Percentiles rank a stretch among this genome's conserved stretches.
Evolutionary conservation across 805 yeast genomes (phyloP).

Genomic region (Pichia cabralensis): DNA sequence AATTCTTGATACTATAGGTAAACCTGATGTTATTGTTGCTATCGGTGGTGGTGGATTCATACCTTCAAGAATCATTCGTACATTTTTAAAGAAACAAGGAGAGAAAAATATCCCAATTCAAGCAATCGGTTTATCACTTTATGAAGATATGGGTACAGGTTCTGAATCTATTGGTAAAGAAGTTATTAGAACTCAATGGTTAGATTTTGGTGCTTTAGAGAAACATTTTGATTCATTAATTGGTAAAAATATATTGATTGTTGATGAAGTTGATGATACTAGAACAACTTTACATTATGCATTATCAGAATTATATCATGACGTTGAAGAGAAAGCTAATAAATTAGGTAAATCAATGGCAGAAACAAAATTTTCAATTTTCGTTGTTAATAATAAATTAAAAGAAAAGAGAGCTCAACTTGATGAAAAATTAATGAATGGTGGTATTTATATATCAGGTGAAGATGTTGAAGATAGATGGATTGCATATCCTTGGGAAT

Average conservation of each 20-base stretch:
- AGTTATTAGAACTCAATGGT: slow-evolving; percentile 84
- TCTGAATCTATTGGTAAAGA: slow-evolving; percentile 59
- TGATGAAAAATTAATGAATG: slow-evolving; percentile 50
- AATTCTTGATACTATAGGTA: slow-evolving; percentile 22
- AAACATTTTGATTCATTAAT: slow-evolving; percentile 66
- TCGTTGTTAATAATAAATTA: slow-evolving; percentile 76
- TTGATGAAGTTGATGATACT: slow-evolving; percentile 88
- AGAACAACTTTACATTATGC: slow-evolving; percentile 87
- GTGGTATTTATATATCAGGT: slow-evolving; percentile 64
- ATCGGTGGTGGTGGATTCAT: slow-evolving; percentile 71
- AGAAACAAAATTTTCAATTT: slow-evolving; percentile 59
- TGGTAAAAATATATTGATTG: slow-evolving; percentile 73
- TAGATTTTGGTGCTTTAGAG: slow-evolving; percentile 65
- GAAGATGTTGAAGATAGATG: slow-evolving; percentile 66
- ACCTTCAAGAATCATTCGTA: slow-evolving; percentile 58
- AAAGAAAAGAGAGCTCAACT: slow-evolving; percentile 73
- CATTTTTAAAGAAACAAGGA: slow-evolving; percentile 48
- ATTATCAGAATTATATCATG: slow-evolving; percentile 61
- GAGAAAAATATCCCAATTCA: slow-evolving; percentile 61
- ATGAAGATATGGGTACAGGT: slow-evolving; percentile 45
- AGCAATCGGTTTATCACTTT: slow-evolving; percentile 57
- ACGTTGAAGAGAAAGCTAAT: slow-evolving; percentile 49
- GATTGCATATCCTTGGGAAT: slow-evolving; percentile 92
- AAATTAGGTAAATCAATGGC: slow-evolving; percentile 49
- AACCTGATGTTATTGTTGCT: slow-evolving; percentile 49